Evolutionary conservation across 345 rosid genomes (phyloP), one percentile per base, ranked within the genome.

Genomic region (Eucalyptus pauciflora): DNA sequence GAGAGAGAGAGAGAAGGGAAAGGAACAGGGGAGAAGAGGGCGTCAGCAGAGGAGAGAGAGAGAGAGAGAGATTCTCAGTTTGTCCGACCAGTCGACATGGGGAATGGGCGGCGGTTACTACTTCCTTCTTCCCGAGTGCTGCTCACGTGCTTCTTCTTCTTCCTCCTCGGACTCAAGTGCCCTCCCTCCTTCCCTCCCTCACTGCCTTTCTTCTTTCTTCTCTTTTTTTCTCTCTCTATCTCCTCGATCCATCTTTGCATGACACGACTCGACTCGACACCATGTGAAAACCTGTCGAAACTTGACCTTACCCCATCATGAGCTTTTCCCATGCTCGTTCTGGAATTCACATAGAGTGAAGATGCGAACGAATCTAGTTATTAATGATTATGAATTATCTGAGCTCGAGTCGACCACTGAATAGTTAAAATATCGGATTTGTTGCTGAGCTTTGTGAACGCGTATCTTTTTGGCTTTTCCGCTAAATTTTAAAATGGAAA

Each of bases 301-400:
- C 58, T 52, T 17, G 58, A 50, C 51, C 51, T 50, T 14, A 50
- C 51, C 5, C 16, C 15, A 1, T 56, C 29, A 24, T 0, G 29
- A 24, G 31, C 2, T 27, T 52, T 52, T 52, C 25, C 31, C 29
- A 27, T n/a, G 33, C 1, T 64, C 15, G 3, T 13, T n/a, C 11
- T 1, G 3, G 6, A 15, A n/a, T n/a, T 4, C 4, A 64, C 9
- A 1, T 4, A 2, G 7, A 14, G 1, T 1, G 15, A 62, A 13
- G 1, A 29, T n/a, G n/a, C 7, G 4, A 27, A 27, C 2, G 4
- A 29, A 17, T 13, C 33, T 3, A 13, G 1, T 62, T 13, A 15
- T n/a, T 3, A n/a, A 7, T 14, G 5, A n/a, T 27, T 29, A 29
- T 27, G 69, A 62, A 62, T 6, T 62, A 16, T 4, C 1, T 13